These are phyloP conservation scores for Gaeumannomyces sp. DNA, from an alignment of 2,329 filamentous ascomycete genomes.

Conservation along the genomic window DNA sequence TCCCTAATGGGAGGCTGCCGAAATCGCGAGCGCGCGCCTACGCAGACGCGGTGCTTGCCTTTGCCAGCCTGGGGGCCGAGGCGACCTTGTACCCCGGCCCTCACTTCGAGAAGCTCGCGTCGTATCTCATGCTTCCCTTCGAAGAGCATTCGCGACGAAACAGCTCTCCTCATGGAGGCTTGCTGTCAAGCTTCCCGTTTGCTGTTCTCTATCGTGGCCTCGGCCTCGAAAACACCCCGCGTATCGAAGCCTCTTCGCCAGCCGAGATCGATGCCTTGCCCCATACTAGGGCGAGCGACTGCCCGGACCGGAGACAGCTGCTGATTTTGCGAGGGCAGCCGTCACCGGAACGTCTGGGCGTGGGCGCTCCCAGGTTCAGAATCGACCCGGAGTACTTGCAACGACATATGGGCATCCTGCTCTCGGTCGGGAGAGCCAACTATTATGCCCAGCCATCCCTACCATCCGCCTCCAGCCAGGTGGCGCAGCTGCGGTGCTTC, in stretches of 20 bases:
- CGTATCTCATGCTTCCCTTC: not conserved
- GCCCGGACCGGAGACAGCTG: not conserved
- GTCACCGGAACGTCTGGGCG: not conserved
- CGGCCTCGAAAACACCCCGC: not conserved
- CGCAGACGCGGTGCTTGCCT: not conserved
- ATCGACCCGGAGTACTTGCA: constrained; percentile 3
- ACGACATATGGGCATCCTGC: not conserved
- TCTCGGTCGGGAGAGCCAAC: not conserved
- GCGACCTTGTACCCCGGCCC: not conserved
- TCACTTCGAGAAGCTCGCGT: not conserved
- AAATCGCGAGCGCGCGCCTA: too few relatives aligned
- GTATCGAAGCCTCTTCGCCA: not conserved
- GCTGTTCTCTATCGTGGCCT: not conserved
- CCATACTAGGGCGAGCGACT: too few relatives aligned
- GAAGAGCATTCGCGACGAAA: not conserved
- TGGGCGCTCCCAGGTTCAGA: not conserved
- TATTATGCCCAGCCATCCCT: not conserved
- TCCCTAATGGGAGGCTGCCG: too few relatives aligned
- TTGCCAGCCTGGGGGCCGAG: not conserved
- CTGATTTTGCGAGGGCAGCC: not conserved
- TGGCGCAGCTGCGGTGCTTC: not conserved
- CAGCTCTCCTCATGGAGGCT: too few relatives aligned
- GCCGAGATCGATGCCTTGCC: not conserved
- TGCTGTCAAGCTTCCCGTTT: not conserved
- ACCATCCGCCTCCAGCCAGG: not conserved